Evolutionary conservation across 176 grass and related monocot species (phyloP).

Genomic region (Chloris gayana): DNA sequence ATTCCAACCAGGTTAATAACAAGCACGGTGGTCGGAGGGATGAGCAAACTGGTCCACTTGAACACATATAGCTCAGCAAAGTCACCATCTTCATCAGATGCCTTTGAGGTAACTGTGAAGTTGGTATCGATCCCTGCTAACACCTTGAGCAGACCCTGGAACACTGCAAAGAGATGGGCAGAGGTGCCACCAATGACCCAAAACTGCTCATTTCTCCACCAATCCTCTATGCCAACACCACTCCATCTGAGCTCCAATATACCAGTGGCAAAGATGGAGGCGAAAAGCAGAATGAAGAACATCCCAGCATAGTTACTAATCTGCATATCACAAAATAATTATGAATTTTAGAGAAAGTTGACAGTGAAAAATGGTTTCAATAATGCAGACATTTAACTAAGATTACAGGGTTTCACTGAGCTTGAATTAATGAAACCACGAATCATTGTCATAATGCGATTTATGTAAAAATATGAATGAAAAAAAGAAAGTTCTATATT

Average conservation of each 20-base stretch:
- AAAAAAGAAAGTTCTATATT: background rate
- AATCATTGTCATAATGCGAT: background rate
- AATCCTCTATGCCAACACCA: constrained; percentile 91
- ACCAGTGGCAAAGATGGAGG: constrained; percentile 80
- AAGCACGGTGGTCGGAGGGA: constrained; percentile 85
- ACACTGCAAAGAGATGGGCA: constrained; percentile 87
- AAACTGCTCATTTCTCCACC: constrained; percentile 96
- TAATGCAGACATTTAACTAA: background rate
- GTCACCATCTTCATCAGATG: constrained; percentile 85
- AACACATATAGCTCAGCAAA: constrained; percentile 91
- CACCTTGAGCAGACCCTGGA: constrained; percentile 92
- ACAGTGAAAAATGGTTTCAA: background rate
- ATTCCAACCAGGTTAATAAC: constrained; percentile 92
- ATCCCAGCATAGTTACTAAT: constrained; percentile 93
- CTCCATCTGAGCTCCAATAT: constrained; percentile 91
- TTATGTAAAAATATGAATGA: background rate
- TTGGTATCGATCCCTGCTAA: constrained; percentile 88
- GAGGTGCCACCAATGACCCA: constrained; percentile 97
- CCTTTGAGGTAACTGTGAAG: constrained; percentile 97
- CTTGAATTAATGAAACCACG: background rate
- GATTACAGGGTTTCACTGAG: background rate
- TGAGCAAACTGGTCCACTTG: constrained; percentile 93
- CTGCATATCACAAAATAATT: constrained; percentile 49
- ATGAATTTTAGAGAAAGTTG: constrained; percentile 26
- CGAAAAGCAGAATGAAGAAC: constrained; percentile 90